Conservation (phyloP, 2,329 filamentous ascomycete genomes). For the Claviceps paspali region DNA sequence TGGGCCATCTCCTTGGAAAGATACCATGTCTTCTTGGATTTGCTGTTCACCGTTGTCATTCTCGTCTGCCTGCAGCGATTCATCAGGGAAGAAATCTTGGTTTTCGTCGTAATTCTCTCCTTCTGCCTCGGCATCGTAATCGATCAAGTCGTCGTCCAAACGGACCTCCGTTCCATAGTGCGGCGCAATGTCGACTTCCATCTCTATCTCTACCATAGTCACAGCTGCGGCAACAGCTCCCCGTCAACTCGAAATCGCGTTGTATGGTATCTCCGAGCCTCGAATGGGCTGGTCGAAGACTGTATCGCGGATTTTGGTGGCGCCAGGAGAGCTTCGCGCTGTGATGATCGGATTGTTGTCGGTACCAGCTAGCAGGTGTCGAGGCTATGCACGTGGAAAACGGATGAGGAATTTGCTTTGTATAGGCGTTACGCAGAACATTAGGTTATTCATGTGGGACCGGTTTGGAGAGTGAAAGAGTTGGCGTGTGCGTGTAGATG, state of each 20-base stretch:
- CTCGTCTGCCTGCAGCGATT: neutral
- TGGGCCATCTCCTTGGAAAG: conserved; percentile 3
- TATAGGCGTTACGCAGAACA: neutral
- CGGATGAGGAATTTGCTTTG: neutral
- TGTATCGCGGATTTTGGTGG: no score
- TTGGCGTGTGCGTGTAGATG: neutral
- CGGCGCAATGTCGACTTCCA: conserved; percentile 17
- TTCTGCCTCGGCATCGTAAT: conserved; percentile 21
- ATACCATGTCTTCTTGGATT: conserved; percentile 6
- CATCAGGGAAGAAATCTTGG: neutral
- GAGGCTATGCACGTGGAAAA: neutral
- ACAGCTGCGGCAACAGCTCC: neutral
- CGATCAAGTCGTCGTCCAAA: conserved; percentile 21
- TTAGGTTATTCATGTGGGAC: neutral
- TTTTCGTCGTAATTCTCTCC: neutral
- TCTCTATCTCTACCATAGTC: conserved; percentile 16
- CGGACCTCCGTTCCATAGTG: conserved; percentile 11
- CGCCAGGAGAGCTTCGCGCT: no score
- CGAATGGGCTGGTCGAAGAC: no score
- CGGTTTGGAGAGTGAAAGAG: neutral
- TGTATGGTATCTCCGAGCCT: no score
- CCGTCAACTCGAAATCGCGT: neutral
- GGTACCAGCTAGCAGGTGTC: neutral
- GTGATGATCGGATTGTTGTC: neutral
- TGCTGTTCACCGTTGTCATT: conserved; percentile 3